Evolutionary conservation across 768 basidiomycete species (phyloP).

Genomic region (Termitomyces sp.): DNA sequence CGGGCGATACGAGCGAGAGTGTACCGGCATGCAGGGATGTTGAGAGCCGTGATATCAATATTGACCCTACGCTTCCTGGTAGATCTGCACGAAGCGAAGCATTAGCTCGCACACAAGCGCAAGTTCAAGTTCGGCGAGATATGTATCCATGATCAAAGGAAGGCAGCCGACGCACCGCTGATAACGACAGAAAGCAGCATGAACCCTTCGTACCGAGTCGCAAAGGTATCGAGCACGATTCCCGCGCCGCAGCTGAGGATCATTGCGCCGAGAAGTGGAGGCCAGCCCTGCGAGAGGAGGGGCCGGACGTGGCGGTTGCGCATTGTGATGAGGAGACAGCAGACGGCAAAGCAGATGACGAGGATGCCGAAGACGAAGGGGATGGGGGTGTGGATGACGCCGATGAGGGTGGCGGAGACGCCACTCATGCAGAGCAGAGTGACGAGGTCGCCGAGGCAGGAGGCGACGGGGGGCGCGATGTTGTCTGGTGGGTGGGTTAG

Average conservation of each 20-base stretch:
- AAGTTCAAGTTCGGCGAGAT: too few relatives aligned
- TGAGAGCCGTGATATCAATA: slow-evolving; percentile 86
- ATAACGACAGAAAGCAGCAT: slow-evolving; percentile 85
- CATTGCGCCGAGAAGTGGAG: slow-evolving; percentile 88
- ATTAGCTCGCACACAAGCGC: too few relatives aligned
- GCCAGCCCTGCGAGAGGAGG: slow-evolving; percentile 83
- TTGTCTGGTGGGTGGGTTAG: slow-evolving; percentile 55
- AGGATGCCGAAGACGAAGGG: slow-evolving; percentile 53
- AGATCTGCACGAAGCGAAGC: slow-evolving; percentile 50
- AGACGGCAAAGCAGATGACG: slow-evolving; percentile 38
- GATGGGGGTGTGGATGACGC: slow-evolving; percentile 55
- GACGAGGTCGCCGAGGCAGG: slow-evolving; percentile 88
- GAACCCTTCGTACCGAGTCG: slow-evolving; percentile 82
- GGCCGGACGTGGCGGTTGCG: slow-evolving; percentile 66
- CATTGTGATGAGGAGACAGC: slow-evolving; percentile 49
- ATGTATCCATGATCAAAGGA: too few relatives aligned
- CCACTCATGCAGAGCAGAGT: slow-evolving; percentile 80
- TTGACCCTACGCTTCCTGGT: slow-evolving; percentile 85
- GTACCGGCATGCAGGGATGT: slow-evolving; percentile 76
- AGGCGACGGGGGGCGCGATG: slow-evolving; percentile 90
- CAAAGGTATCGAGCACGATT: slow-evolving; percentile 86
- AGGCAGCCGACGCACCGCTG: slow-evolving; percentile 48
- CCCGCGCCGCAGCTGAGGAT: slow-evolving; percentile 83
- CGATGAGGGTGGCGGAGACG: slow-evolving; percentile 67
- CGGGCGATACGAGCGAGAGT: slow-evolving; percentile 21